Evolutionary conservation across 2,329 filamentous ascomycete genomes (phyloP), one percentile per base, ranked within the genome.

Genomic region (Colletotrichum endophyticum): DNA sequence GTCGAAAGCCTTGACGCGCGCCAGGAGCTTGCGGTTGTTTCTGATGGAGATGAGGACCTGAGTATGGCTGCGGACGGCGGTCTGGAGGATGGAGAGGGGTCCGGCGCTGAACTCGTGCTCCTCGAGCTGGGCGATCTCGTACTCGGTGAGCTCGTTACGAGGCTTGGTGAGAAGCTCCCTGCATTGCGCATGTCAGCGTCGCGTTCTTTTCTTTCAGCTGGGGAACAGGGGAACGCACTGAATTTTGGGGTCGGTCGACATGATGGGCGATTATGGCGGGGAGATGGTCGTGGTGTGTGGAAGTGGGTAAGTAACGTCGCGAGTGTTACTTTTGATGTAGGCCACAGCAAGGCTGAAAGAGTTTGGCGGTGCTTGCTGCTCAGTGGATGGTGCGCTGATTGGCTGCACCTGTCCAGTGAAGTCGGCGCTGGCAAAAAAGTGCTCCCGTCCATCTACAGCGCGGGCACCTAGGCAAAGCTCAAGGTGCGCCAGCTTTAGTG

Each of bases 1-100:
- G 87, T 99, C 97, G 85, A 99, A 99, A 8, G 97, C 97, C 90
- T 99, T 99, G 83, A 99, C 96, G 79, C 97, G 94, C 68, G 96
- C 97, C 72, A 99, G 93, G 64, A 99, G 91, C 90, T 99, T 99
- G 87, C 96, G 95, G 90, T 99, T 99, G 92, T 98, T 98, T 80
- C 97, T 96, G 88, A 96, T 96, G 71, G 95, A 98, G 84, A 99
- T 98, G 79, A 99, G 92, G 78, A 99, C 96, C 88, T 99, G 97
- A 59, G 94, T 95, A 89, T 98, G 96, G 79, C 94, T 95, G 84
- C 96, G 95, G 75, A 98, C 97, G 79, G 97, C 97, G 76, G 97
- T 98, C 88, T 99, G 96, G 77, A 99, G 95, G 82, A 99, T 97
- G 7, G 96, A 98, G 62, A 99, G 86, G 64, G 88, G 88, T 8